These are phyloP conservation scores for Hanseniaspora mollemarum DNA, from an alignment of 805 yeast species.

Conservation along the genomic window DNA sequence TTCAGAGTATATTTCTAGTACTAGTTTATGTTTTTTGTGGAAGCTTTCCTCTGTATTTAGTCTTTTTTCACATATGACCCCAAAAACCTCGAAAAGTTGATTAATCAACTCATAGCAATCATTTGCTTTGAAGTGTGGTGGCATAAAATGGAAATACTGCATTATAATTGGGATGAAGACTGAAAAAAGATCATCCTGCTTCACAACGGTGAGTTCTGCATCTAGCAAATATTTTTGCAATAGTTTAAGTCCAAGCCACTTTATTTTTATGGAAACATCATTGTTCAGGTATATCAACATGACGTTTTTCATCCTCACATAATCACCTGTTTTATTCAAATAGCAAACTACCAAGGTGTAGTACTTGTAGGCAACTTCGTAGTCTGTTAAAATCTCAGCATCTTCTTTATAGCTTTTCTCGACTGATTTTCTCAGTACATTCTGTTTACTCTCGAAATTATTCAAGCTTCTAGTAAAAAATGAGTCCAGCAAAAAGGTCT, in stretches of 20 bases:
- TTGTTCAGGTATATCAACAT: background rate
- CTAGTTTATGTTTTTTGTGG: background rate
- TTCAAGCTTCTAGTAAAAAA: too few relatives aligned
- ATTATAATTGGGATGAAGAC: constrained; percentile 7
- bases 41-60: background rate
- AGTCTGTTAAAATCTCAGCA: background rate
- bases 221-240: background rate
- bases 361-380: background rate
- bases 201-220: background rate
- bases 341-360: background rate
- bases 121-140: constrained; percentile 2
- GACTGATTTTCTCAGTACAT: constrained; percentile 3
- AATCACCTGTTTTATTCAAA: background rate
- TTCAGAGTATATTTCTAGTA: constrained; percentile 5
- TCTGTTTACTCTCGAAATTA: too few relatives aligned
- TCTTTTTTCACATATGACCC: background rate
- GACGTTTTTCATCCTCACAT: background rate
- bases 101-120: background rate
- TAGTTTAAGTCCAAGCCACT: constrained; percentile 1
- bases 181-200: background rate
- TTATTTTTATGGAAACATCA: constrained; percentile 1
- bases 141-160: constrained; percentile 6
- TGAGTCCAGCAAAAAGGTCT: too few relatives aligned
- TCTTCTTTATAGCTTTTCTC: background rate
- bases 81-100: background rate